Conservation (phyloP, 2,329 filamentous ascomycete genomes). For the Colletotrichum camelliae region DNA sequence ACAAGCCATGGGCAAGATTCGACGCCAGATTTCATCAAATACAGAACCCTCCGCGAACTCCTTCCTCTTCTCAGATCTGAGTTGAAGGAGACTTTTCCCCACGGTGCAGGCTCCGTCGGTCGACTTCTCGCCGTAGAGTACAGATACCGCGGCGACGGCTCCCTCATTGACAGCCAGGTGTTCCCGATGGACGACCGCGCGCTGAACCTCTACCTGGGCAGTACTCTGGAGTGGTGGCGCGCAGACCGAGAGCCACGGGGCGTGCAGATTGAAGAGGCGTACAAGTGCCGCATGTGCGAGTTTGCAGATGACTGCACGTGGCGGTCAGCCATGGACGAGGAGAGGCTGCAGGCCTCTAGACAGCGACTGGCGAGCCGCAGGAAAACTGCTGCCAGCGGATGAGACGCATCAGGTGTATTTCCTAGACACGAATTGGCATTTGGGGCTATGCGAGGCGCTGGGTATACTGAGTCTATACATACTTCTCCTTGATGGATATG, state of each 20-base stretch:
- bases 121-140: conserved; percentile 60
- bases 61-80: conserved; percentile 51
- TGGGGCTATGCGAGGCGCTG: neutral
- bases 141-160: conserved; percentile 56
- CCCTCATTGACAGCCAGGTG: conserved; percentile 58
- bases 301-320: conserved; percentile 82
- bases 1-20: neutral
- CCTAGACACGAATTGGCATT: neutral
- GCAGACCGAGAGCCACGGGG: conserved; percentile 76
- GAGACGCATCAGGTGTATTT: neutral
- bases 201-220: conserved; percentile 69
- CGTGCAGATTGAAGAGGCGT: conserved; percentile 83
- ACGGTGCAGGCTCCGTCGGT: conserved; percentile 52
- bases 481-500: neutral
- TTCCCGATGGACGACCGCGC: conserved; percentile 70
- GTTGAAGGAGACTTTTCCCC: conserved; percentile 57
- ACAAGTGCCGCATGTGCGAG: conserved; percentile 86
- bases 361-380: conserved; percentile 1
- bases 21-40: conserved; percentile 45
- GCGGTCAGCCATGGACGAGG: conserved; percentile 73
- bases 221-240: conserved; percentile 87
- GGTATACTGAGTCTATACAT: neutral
- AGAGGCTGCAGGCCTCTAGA: conserved; percentile 35
- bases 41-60: conserved; percentile 53
- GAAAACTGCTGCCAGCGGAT: neutral